Evolutionary conservation across 2,329 filamentous ascomycete species (phyloP), one percentile per base, ranked within the genome.

Genomic region (Venturia carpophila): DNA sequence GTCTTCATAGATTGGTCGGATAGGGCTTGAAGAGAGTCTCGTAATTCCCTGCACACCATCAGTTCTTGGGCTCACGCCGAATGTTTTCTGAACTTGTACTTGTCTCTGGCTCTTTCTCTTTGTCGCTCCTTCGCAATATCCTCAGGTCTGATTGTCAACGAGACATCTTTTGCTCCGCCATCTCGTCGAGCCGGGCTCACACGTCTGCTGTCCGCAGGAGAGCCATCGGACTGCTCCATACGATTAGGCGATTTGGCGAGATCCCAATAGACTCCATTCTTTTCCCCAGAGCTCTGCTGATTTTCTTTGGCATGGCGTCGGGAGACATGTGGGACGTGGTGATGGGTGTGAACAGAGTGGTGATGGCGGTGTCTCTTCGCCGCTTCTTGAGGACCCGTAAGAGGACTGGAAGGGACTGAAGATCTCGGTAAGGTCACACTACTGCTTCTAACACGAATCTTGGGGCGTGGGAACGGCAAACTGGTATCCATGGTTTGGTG

Each of bases 1-100:
- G 86, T 84, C 27, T 80, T 76, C 65, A 84, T 80, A 27, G 88
- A 88, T 72, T 86, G 81, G 41, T 81, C 77, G 69, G 81, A 82
- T 13, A 92, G 79, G 61, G 68, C 69, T 63, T 77, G 74, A 11
- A 81, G 70, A 27, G 76, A 74, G 24, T 70, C 66, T 7, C 75
- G 73, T 10, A 81, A 72, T 63, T 79, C 74, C 60, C 75, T 77
- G 42, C 49, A 21, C 17, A n/a, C n/a, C 52, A 52, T 64, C 24
- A 47, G 41, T 37, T 30, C 15, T n/a, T 10, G 24, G 61, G 60
- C 13, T 63, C 37, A 66, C 21, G 24, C 37, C 27, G 43, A 27
- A 27, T 30, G 2, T 9, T 43, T n/a, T 27, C 43, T 17, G 19
- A 27, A 45, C 39, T 19, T 70, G 70, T 72, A 71, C 78, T 73